Percentiles rank a stretch among this genome's conserved stretches.
Evolutionary conservation across 345 rosid genomes (phyloP).

Genomic region (Raphanus raphanistrum): DNA sequence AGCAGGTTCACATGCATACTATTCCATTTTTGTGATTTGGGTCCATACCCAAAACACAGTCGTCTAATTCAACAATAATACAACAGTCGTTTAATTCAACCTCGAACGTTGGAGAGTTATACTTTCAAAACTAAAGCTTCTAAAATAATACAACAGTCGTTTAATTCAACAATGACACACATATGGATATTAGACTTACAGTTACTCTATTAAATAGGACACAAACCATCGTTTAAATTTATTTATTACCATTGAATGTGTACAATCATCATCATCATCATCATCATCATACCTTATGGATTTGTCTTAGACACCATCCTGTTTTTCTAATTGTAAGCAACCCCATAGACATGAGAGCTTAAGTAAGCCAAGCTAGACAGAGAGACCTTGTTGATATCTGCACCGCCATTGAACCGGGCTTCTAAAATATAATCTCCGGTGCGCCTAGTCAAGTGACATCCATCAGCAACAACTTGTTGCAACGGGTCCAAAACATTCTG

Average conservation of each 20-base stretch:
- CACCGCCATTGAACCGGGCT: slow-evolving; percentile 57
- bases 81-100: too few species aligned
- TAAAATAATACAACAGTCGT: neutral
- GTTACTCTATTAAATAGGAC: neutral
- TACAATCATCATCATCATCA: slow-evolving; percentile 2
- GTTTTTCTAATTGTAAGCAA: slow-evolving; percentile 53
- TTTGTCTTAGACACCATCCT: neutral
- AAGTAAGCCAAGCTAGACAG: slow-evolving; percentile 44
- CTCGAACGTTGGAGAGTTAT: slow-evolving; percentile 3
- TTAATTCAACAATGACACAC: neutral
- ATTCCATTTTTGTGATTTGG: too few species aligned
- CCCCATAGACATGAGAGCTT: slow-evolving; percentile 71
- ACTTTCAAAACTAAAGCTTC: neutral
- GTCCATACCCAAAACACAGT: too few species aligned
- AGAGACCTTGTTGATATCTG: slow-evolving; percentile 47
- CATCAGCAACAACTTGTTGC: slow-evolving; percentile 65
- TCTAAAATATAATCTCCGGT: slow-evolving; percentile 56
- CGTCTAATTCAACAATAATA: too few species aligned
- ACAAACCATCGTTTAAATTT: neutral
- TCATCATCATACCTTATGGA: too few species aligned
- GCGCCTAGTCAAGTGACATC: slow-evolving; percentile 76
- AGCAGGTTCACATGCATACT: too few species aligned
- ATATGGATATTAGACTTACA: neutral
- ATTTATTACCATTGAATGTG: neutral
- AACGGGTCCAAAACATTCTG: slow-evolving; percentile 68